Evolutionary conservation across 2,329 filamentous ascomycete genomes (phyloP).

Genomic region (Aspergillus caelatus): DNA sequence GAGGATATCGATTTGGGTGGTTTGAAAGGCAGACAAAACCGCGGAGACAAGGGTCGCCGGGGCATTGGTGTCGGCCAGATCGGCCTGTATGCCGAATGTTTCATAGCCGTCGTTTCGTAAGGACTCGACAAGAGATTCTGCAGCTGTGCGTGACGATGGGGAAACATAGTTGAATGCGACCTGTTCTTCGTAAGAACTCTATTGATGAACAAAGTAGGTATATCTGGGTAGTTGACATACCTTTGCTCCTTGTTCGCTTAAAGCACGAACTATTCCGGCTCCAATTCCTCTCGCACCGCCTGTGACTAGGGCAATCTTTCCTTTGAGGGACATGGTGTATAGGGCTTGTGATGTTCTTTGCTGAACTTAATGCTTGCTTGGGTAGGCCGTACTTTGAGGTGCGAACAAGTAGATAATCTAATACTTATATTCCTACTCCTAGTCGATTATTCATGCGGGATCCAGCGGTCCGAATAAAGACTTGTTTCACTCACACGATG

Average conservation of each 20-base stretch:
- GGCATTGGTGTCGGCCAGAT: slow-evolving; percentile 13
- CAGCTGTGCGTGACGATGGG: slow-evolving; percentile 12
- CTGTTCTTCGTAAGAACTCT: background rate
- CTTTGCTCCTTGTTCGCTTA: slow-evolving; percentile 18
- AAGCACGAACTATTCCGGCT: slow-evolving; percentile 17
- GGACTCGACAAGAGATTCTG: slow-evolving; percentile 13
- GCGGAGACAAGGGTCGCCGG: slow-evolving; percentile 16
- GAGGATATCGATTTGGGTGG: slow-evolving; percentile 20
- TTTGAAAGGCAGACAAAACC: slow-evolving; percentile 12
- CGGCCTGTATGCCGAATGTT: slow-evolving; percentile 19
- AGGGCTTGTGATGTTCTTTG: background rate
- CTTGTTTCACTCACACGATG: background rate
- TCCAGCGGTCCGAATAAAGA: background rate
- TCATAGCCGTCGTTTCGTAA: slow-evolving; percentile 8
- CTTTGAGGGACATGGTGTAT: slow-evolving; percentile 20
- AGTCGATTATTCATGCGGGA: background rate
- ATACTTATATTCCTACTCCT: background rate
- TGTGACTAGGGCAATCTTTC: slow-evolving; percentile 23
- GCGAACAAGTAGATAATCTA: background rate
- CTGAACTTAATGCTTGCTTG: background rate
- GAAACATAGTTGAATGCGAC: slow-evolving; percentile 24
- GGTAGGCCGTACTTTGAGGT: background rate
- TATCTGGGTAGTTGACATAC: background rate
- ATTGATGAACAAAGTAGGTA: background rate
- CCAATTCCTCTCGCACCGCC: slow-evolving; percentile 23